These are phyloP conservation scores for Solanum etuberosum DNA, from an alignment of 257 asterid species.

Conservation along the genomic window DNA sequence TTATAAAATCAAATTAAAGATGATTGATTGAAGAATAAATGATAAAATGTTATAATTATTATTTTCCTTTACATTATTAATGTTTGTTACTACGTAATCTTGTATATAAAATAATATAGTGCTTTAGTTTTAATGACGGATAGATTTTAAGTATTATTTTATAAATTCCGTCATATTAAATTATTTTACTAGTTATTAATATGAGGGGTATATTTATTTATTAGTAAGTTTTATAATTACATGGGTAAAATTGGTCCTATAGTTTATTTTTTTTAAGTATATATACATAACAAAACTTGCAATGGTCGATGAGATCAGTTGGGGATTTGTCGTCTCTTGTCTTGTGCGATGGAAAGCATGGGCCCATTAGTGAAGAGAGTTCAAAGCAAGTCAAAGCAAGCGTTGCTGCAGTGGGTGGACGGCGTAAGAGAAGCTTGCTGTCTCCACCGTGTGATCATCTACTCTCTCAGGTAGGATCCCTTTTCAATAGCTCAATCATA, in stretches of 20 bases:
- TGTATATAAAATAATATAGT: too few species aligned
- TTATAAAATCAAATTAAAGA: too few species aligned
- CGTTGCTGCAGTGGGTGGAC: conserved; percentile 53
- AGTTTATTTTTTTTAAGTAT: too few species aligned
- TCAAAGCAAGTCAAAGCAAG: conserved; percentile 43
- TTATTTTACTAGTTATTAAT: too few species aligned
- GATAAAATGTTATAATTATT: too few species aligned
- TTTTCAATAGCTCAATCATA: neutral
- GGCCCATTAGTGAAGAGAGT: conserved; percentile 15
- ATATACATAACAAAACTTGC: neutral
- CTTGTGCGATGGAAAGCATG: conserved; percentile 9
- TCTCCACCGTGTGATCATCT: conserved; percentile 73
- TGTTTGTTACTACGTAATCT: neutral
- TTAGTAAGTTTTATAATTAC: too few species aligned
- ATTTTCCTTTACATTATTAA: too few species aligned
- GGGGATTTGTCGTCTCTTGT: neutral
- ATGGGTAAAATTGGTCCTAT: too few species aligned
- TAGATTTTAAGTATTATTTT: too few species aligned
- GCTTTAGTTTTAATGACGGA: neutral
- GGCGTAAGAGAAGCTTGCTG: conserved; percentile 96
- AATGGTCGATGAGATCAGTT: neutral
- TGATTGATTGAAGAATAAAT: too few species aligned
- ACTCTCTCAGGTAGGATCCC: conserved; percentile 47
- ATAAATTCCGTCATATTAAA: too few species aligned
- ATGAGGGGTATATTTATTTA: too few species aligned